Conservation (phyloP, 345 rosid genomes). For the Salix viminalis region DNA sequence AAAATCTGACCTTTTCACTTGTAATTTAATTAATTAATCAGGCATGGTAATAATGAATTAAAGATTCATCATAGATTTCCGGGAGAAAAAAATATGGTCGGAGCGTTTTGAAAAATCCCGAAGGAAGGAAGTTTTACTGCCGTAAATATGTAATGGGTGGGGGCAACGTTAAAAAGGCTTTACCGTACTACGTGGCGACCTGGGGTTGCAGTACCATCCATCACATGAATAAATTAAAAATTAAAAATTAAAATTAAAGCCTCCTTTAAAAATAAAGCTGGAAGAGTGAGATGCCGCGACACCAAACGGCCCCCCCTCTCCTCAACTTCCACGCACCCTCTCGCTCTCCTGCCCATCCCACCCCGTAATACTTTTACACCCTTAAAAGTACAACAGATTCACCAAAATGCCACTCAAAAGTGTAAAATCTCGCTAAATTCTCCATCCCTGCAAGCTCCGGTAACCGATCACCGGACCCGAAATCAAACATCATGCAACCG, state of each 20-base stretch:
- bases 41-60: too few relatives aligned
- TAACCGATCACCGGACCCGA: background rate
- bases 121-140: background rate
- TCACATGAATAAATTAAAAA: background rate
- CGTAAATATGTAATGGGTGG: background rate
- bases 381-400: conserved; percentile 7
- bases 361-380: background rate
- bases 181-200: conserved; percentile 22
- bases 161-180: background rate
- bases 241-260: background rate
- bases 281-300: conserved; percentile 11
- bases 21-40: too few relatives aligned
- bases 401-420: conserved; percentile 17
- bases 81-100: too few relatives aligned
- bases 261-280: background rate
- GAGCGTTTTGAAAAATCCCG: background rate
- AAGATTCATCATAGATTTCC: background rate
- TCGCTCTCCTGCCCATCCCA: background rate
- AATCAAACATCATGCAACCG: conserved; percentile 11
- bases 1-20: too few relatives aligned
- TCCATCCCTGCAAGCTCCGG: background rate
- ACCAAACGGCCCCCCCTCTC: background rate
- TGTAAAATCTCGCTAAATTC: background rate
- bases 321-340: background rate
- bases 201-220: conserved; percentile 17